A percentile compares a stretch with the other conserved stretches of the same genome.
Conservation (phyloP, 129 eudicot genomes). For the Glebionis coronaria region DNA sequence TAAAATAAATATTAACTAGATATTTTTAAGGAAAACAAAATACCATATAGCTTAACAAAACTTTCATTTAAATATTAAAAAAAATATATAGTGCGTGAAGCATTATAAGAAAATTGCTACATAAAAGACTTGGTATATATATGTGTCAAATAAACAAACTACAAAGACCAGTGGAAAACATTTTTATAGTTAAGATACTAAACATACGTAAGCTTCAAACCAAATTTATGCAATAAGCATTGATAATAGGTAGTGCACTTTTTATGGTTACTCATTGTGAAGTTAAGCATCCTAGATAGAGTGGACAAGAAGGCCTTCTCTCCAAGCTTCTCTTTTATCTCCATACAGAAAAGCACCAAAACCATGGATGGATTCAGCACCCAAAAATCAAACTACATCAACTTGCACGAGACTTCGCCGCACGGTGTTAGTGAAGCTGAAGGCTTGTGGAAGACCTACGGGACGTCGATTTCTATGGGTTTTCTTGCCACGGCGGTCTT, state of each 20-base stretch:
- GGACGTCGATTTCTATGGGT: constrained; percentile 73
- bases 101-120: too few relatives aligned
- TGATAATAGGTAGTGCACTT: constrained; percentile 7
- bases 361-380: constrained; percentile 46
- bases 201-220: too few relatives aligned
- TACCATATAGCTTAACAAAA: too few relatives aligned
- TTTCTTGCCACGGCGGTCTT: constrained; percentile 72
- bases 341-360: constrained; percentile 7
- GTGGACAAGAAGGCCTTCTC: constrained; percentile 16
- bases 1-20: too few relatives aligned
- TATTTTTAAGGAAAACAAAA: too few relatives aligned
- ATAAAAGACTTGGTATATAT: too few relatives aligned
- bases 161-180: too few relatives aligned
- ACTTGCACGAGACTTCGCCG: constrained; percentile 35
- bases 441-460: constrained; percentile 52
- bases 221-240: not conserved
- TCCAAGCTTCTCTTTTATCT: constrained; percentile 6
- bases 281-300: constrained; percentile 11
- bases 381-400: constrained; percentile 55
- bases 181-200: too few relatives aligned
- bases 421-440: constrained; percentile 35
- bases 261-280: constrained; percentile 21
- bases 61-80: too few relatives aligned
- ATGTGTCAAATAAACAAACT: too few relatives aligned
- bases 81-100: too few relatives aligned